Base-by-base conservation (phyloP, 2,329 filamentous ascomycete species). In the Trichoderma semiorbis region DNA sequence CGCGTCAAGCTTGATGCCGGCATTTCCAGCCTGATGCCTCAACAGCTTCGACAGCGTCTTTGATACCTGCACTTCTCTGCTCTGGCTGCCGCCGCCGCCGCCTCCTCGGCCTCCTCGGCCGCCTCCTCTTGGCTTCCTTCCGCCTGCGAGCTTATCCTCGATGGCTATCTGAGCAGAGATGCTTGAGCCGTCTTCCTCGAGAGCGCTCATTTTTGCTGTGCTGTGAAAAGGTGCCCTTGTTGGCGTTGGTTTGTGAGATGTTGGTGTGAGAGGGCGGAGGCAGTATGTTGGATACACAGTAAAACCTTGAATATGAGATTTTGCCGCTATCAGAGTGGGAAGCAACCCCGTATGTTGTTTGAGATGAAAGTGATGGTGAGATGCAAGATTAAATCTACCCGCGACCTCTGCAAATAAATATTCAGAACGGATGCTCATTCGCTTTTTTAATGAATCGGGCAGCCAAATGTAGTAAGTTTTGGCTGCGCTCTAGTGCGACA, bases 21-120 rank as follows among this genome's bases (percentile, higher is more conserved):
- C 89, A 50, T 84, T 86, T 65, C 81, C 80, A 10, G 88, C 88
- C 80, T 89, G 87, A 74, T 90, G 88, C 36, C 88, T 79, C 72
- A 90, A 78, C 62, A 90, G 80, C 74, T 78, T 81, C 18, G 87
- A 89, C 58, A 90, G 79, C 12, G 87, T 86, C 75, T 83, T 86
- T 8, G 87, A 89, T 58, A 89, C 79, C 70, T 83, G 81, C 24
- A 85, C 80, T 24, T 86, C 83, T n/a, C 87, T 82, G 58, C 78
- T 77, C 72, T 78, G 78, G 6, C 77, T 77, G 5, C 78, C 77
- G 5, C 78, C 78, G 0, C 79, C 77, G 3, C 79, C 77, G 1
- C 79, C 76, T 1, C 80, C 78, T 0, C 80, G 78, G 4, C 80
- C 75, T 4, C 81, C 75, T 6, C 78, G 72, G 10, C 75, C 74